These are phyloP conservation scores for Grigorovia transvaalensis DNA, from an alignment of 805 yeast genomes.

Conservation along the genomic window DNA sequence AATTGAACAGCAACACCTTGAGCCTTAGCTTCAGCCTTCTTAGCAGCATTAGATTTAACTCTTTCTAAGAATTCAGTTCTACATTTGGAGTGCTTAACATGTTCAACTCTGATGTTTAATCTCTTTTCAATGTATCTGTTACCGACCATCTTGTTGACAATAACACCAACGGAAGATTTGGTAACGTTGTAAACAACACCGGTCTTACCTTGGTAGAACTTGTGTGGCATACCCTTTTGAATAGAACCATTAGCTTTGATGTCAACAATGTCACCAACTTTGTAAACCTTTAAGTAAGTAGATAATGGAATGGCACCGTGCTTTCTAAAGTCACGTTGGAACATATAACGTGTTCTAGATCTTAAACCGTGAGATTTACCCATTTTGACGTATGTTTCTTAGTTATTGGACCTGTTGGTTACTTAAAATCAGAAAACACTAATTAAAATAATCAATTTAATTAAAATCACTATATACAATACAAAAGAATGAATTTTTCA, in stretches of 20 bases:
- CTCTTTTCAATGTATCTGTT: constrained; percentile 98
- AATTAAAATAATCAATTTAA: neutral
- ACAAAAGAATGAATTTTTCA: neutral
- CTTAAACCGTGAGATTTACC: constrained; percentile 86
- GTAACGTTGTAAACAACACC: constrained; percentile 99
- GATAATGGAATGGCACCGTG: constrained; percentile 93
- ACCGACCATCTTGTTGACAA: constrained; percentile 97
- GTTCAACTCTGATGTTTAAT: constrained; percentile 97
- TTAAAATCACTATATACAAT: neutral
- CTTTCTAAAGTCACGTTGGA: constrained; percentile 97
- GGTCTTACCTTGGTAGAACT: constrained; percentile 99
- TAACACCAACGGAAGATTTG: constrained; percentile 97
- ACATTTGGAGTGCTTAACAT: constrained; percentile 98
- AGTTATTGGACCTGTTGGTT: neutral
- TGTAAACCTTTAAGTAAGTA: constrained; percentile 95
- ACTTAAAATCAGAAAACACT: neutral
- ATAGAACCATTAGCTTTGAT: constrained; percentile 98
- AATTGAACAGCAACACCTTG: constrained; percentile 82
- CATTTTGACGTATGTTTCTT: constrained; percentile 29
- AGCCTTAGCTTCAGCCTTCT: constrained; percentile 88
- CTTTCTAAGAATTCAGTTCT: constrained; percentile 98
- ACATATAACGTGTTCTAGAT: constrained; percentile 99
- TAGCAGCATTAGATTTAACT: constrained; percentile 93
- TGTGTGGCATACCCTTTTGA: constrained; percentile 99
- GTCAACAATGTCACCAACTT: constrained; percentile 98